These are phyloP conservation scores for Cryptococcus maquisensis DNA, from an alignment of 1,284 basidiomycete species.

Conservation along the genomic window DNA sequence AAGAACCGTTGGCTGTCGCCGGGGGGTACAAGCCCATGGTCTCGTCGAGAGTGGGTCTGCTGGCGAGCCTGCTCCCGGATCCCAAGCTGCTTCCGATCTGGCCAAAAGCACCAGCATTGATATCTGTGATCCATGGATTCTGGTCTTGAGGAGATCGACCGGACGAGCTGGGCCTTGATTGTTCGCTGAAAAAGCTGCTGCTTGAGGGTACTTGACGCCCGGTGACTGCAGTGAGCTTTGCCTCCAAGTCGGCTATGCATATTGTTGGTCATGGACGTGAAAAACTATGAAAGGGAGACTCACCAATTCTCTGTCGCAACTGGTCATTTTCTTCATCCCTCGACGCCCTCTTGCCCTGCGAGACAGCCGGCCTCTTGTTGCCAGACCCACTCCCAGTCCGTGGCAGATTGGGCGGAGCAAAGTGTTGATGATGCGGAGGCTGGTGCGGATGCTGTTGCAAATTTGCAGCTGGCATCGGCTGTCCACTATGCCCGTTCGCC, in stretches of 20 bases:
- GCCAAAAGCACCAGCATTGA: too few relatives aligned
- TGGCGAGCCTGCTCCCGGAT: neutral
- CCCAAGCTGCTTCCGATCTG: neutral
- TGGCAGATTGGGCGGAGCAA: neutral
- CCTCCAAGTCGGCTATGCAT: slow-evolving; percentile 38
- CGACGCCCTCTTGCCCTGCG: slow-evolving; percentile 14
- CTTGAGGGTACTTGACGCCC: neutral
- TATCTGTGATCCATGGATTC: neutral
- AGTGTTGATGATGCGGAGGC: too few relatives aligned
- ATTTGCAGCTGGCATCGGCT: too few relatives aligned
- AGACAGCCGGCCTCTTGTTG: slow-evolving; percentile 4
- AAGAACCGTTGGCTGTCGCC: too few relatives aligned
- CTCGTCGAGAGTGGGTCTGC: neutral
- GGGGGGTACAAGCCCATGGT: neutral
- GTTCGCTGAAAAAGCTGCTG: neutral
- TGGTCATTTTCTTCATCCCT: slow-evolving; percentile 28
- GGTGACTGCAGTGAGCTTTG: slow-evolving; percentile 22
- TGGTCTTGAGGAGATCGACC: too few relatives aligned
- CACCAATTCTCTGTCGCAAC: slow-evolving; percentile 27
- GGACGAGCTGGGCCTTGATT: neutral
- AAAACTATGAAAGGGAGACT: slow-evolving; percentile 1
- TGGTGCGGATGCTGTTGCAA: too few relatives aligned
- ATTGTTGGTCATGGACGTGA: neutral
- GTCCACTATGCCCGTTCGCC: too few relatives aligned
- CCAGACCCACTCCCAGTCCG: slow-evolving; percentile 4